Evolutionary conservation across 768 basidiomycete genomes (phyloP).

Genomic region (Rhizopogon salebrosus): DNA sequence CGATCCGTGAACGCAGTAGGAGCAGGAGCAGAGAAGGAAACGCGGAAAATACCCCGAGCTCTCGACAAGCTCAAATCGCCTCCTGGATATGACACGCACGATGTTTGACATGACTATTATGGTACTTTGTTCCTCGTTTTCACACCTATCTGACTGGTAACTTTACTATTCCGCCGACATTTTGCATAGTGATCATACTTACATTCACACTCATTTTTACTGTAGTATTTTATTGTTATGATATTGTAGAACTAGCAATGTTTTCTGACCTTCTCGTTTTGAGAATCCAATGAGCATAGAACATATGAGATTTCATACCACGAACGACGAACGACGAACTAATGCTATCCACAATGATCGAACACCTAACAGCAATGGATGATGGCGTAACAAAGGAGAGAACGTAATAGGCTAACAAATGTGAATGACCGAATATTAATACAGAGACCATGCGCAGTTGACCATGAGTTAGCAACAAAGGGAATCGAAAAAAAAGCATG

Average conservation of each 20-base stretch:
- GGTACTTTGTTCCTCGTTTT: not conserved
- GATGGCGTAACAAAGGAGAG: constrained; percentile 9
- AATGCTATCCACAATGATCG: not conserved
- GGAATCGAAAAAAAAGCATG: constrained; percentile 25
- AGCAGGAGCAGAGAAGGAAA: constrained; percentile 12
- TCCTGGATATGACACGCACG: not conserved
- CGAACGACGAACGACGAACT: constrained; percentile 1
- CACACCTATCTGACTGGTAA: not conserved
- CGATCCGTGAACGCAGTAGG: constrained; percentile 13
- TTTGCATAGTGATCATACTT: not conserved
- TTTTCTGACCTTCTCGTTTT: too few relatives aligned
- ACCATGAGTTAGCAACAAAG: constrained; percentile 24
- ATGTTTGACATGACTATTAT: not conserved
- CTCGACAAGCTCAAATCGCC: not conserved
- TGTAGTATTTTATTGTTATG: not conserved
- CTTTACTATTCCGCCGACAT: not conserved
- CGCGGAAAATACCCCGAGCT: not conserved
- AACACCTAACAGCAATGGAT: not conserved
- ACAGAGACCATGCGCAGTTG: constrained; percentile 22
- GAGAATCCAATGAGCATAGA: not conserved
- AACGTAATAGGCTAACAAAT: constrained; percentile 18
- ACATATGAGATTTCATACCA: constrained; percentile 1
- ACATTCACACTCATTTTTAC: not conserved
- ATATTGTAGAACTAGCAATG: not conserved
- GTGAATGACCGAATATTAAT: constrained; percentile 20